Base-by-base conservation (phyloP, 2,329 filamentous ascomycete genomes). In the Davidsoniella eucalypti region DNA sequence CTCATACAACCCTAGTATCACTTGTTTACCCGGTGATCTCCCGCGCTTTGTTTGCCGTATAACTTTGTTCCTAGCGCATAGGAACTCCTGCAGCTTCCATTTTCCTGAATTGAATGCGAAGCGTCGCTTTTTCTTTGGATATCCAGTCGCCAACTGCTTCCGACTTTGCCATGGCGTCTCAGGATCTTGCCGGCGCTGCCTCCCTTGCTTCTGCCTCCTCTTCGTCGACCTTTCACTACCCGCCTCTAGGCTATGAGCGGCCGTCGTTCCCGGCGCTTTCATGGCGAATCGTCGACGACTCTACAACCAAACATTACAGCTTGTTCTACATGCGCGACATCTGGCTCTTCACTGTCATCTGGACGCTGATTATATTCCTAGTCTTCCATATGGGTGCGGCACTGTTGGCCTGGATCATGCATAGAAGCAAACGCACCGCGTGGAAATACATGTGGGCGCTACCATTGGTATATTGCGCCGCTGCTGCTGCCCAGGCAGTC, bases 281-380 rank as follows among this genome's bases (percentile, higher is more conserved):
- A 67, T 82, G 85, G 75, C 79, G 82, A 33, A 63, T 60, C 21
- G 69, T 80, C 10, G 65, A 69, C 53, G 56, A 60, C 44, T 65
- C 61, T 36, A 36, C 63, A 52, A 67, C 73, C 42, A 65, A 63
- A 54, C 56, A 54, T 46, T 72, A 73, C 53, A 74, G 76, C 37
- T 78, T 94, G 57, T 90, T 85, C 68, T 73, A 82, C 59, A 71
- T 85, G 2, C 62, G 65, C 53, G 86, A 94, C 60, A 84, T 93
- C 50, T 90, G 86, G 81, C 81, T 82, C 56, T 94, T 92, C 64
- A 94, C 87, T 1, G 66, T 92, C 14, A 75, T 81, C 61, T 95
- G 87, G 87, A 94, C 87, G 0, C 65, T 93, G 37, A 77, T 94
- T 26, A 76, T 87, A 56, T 90, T 84, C 58, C 78, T 75, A 33